Conservation (phyloP, 179 eudicot genomes). For the Carnegiea gigantea region DNA sequence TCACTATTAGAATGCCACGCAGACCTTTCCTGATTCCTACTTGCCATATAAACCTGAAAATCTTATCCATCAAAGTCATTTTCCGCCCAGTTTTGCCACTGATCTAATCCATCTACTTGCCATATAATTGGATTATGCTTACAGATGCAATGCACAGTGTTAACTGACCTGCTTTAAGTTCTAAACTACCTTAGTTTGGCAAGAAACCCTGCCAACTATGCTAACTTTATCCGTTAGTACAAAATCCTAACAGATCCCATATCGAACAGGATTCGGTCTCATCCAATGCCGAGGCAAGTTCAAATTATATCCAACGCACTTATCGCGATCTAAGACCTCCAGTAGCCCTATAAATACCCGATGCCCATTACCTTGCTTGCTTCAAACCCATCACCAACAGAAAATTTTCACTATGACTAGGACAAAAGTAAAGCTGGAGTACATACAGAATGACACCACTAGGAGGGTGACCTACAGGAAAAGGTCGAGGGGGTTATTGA, state of each 20-base stretch:
- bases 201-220: not conserved
- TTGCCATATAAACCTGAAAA: not conserved
- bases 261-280: not conserved
- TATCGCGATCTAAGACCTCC: not conserved
- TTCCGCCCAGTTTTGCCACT: not conserved
- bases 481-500: conserved; percentile 15
- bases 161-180: not conserved
- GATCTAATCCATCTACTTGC: not conserved
- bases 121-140: not conserved
- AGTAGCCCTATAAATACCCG: not conserved
- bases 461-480: conserved; percentile 24
- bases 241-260: not conserved
- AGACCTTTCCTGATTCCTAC: not conserved
- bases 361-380: not conserved
- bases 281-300: not conserved
- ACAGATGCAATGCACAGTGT: not conserved
- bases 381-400: not conserved
- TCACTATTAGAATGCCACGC: not conserved
- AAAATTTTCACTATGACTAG: conserved; percentile 21
- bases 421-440: conserved; percentile 17
- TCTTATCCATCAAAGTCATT: not conserved
- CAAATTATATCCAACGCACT: too few species aligned
- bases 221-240: not conserved
- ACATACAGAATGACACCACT: conserved; percentile 14
- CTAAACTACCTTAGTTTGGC: not conserved